These are phyloP conservation scores for Nannizziopsis barbatae DNA, from an alignment of 2,329 filamentous ascomycete species.

Conservation along the genomic window DNA sequence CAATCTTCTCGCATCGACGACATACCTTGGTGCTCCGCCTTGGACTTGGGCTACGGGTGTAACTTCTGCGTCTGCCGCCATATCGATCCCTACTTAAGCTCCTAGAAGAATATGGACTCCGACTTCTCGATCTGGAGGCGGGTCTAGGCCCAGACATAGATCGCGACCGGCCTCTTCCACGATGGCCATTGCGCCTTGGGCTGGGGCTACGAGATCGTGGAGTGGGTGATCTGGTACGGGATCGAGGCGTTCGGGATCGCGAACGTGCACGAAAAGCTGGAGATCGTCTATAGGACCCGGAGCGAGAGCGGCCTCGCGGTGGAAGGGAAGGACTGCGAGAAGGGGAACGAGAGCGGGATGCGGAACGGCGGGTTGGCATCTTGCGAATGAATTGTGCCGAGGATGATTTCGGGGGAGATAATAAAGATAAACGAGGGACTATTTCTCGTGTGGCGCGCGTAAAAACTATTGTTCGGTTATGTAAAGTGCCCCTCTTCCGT, in stretches of 20 bases:
- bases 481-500: too few relatives aligned
- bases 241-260: slow-evolving; percentile 13
- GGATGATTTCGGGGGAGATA: background rate
- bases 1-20: background rate
- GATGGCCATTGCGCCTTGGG: slow-evolving; percentile 19
- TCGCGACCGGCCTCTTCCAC: slow-evolving; percentile 13
- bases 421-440: too few relatives aligned
- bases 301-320: slow-evolving; percentile 6
- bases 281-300: slow-evolving; percentile 19
- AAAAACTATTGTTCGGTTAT: too few relatives aligned
- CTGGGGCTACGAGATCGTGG: slow-evolving; percentile 7
- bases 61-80: slow-evolving; percentile 30
- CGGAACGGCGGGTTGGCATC: slow-evolving; percentile 4
- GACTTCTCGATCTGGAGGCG: slow-evolving; percentile 4
- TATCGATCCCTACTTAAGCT: slow-evolving; percentile 33
- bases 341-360: slow-evolving; percentile 1
- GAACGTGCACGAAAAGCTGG: slow-evolving; percentile 19
- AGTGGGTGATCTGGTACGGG: slow-evolving; percentile 3
- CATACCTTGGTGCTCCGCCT: slow-evolving; percentile 30
- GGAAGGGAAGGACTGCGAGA: slow-evolving; percentile 7
- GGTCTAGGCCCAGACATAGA: background rate
- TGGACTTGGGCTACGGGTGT: slow-evolving; percentile 26
- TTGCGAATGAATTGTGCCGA: background rate
- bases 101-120: slow-evolving; percentile 20
- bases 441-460: too few relatives aligned